Conservation (phyloP, 164 flowering plant species). For the Brasenia schreberi region DNA sequence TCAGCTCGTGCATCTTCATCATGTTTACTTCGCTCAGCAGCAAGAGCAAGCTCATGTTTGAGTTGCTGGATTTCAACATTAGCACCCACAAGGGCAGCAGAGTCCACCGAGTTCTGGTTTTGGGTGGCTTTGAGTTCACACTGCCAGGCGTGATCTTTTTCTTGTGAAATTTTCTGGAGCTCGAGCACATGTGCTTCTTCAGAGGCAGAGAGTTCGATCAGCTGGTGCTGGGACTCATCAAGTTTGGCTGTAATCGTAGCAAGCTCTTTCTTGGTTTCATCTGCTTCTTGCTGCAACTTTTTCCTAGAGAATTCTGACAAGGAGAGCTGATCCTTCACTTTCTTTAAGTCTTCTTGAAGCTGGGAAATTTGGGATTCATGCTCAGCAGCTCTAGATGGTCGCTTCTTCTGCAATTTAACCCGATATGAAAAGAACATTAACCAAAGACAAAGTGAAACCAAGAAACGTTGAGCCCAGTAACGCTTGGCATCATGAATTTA, state of each 20-base stretch:
- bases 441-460: no score
- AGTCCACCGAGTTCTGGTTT: constrained; percentile 31
- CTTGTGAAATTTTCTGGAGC: constrained; percentile 30
- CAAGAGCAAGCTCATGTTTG: constrained; percentile 42
- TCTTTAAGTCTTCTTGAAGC: constrained; percentile 64
- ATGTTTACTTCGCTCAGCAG: constrained; percentile 26
- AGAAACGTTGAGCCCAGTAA: no score
- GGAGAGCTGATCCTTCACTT: constrained; percentile 46
- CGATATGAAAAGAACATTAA: no score
- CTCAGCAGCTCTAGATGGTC: constrained; percentile 51
- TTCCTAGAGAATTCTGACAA: constrained; percentile 47
- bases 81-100: constrained; percentile 49
- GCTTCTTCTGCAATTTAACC: constrained; percentile 38
- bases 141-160: constrained; percentile 33
- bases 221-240: constrained; percentile 45
- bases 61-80: constrained; percentile 51
- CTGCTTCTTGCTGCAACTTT: constrained; percentile 59
- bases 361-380: constrained; percentile 58
- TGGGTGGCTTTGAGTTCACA: constrained; percentile 38
- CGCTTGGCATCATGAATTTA: no score
- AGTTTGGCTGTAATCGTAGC: constrained; percentile 36
- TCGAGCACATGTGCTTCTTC: constrained; percentile 36
- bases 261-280: constrained; percentile 54
- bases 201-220: constrained; percentile 30
- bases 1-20: constrained; percentile 33